Base-by-base conservation (phyloP, 2,329 filamentous ascomycete species). In the Aspergillus fumigatiaffinis region DNA sequence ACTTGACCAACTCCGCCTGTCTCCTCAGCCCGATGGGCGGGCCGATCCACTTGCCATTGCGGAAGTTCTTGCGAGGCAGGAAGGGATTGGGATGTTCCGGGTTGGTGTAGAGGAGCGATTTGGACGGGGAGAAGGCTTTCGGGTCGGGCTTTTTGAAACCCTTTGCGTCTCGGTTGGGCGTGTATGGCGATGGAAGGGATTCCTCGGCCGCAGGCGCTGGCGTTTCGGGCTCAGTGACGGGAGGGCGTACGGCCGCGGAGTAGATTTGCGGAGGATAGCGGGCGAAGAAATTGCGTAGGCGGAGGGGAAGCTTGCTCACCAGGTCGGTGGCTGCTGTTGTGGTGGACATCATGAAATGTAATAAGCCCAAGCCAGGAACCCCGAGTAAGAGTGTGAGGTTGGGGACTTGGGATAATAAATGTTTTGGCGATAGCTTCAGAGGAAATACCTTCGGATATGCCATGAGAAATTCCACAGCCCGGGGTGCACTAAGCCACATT, bases 1-100 rank as follows among this genome's bases (percentile, higher is more conserved):
- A 76, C 77, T 96, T 95, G 67, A 94, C 89, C 25, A 99, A 82
- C 67, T 96, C 90, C 25, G 92, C 92, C 80, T 99, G 94, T 60
- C 90, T 84, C 55, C 94, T 85, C 65, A 96, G 81, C 4, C 91
- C 95, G 78, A 87, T 92, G 56, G 87, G 83, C 0, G 94, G 91
- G 62, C 91, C 85, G 64, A 92, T 88, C 91, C 91, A 96, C 73
- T 84, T 86, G 23, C 90, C 89, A 0, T 91, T 96, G 46, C 80
- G 77, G 41, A 88, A 85, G 77, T 96, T 89, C 76, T 90, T 91
- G 68, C 84, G 86, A 41, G 89, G 85, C 60, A 86, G 80, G 80
- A 99, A 99, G 0, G 93, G 93, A 71, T 96, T 94, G 52, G 59
- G 85, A 71, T 79, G 76, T 67, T 78, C 77, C 67, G 84, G 72